Base-by-base conservation (phyloP, 1,284 basidiomycete genomes). In the Heterobasidion parviporum region DNA sequence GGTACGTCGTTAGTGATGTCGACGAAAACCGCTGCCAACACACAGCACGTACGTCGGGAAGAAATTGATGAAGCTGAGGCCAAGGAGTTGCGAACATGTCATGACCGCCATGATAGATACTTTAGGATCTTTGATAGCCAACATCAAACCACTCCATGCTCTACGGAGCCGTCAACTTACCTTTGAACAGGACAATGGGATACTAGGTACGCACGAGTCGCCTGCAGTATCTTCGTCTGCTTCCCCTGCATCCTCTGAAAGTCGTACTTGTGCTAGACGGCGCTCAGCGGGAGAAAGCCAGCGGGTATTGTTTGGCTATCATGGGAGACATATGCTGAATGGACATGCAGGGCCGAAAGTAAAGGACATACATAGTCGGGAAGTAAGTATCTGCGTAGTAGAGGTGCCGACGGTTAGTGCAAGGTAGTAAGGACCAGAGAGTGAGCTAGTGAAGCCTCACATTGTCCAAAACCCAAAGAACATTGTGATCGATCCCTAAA, bases 241-340 rank as follows among this genome's bases (percentile, higher is more conserved):
- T 68, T 87, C 85, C 1, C 86, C 86, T n/a, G 80, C 82, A 64
- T 91, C 88, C 65, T 90, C 87, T 0, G 84, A 77, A 35, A 92
- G 75, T 7, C 89, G 80, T 0, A 81, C 79, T 64, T 86, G 84
- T 1, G 87, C 89, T 15, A 92, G 74, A 8, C 77, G 76, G 12
- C 76, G 73, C 62, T 92, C 85, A 7, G 74, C 72, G 0, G 72
- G 68, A n/a, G 76, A 70, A 59, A 91, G 70, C 76, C 87, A 88
- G 38, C 77, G 73, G 1, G 87, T 88, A 62, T 89, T 89, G 54
- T 79, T 65, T 1, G 83, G 82, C 81, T 84, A 46, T 34, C n/a
- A 44, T 38, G 32, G 8, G 16, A 15, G 33, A 9, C 33, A 16
- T 18, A 18, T 18, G 18, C 18, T 18, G 16, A 33, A 15, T 33